These are phyloP conservation scores for Boletus sp. DNA, from an alignment of 1,284 basidiomycete genomes.

Conservation along the genomic window DNA sequence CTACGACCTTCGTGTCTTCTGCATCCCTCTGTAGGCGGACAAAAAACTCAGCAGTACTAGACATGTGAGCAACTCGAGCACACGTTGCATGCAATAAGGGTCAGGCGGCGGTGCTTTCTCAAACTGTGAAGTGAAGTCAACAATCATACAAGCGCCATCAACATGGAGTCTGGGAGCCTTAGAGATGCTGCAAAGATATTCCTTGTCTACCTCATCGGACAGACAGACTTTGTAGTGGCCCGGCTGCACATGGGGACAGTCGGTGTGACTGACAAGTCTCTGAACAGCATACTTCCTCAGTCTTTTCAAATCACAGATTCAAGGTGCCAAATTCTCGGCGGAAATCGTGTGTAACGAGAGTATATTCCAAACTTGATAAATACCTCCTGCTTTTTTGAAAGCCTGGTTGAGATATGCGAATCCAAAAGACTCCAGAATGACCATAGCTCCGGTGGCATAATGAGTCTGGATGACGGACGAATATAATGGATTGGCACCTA, in stretches of 20 bases:
- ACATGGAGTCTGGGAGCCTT: not conserved
- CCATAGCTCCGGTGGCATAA: not conserved
- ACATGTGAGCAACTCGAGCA: constrained; percentile 2
- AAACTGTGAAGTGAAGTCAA: not conserved
- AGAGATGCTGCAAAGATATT: not conserved
- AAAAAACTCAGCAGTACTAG: not conserved
- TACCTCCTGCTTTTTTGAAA: not conserved
- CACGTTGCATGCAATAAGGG: not conserved
- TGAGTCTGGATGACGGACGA: not conserved
- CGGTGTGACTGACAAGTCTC: not conserved
- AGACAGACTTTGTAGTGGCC: not conserved
- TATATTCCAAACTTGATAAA: not conserved
- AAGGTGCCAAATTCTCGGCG: not conserved
- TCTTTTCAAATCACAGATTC: not conserved
- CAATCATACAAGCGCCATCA: not conserved
- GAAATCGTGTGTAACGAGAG: not conserved
- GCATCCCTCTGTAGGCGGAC: not conserved
- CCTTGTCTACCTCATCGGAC: too few species aligned
- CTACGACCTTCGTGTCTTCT: not conserved
- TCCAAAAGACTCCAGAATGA: not conserved
- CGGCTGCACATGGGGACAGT: not conserved
- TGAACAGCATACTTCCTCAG: not conserved
- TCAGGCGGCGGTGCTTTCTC: not conserved
- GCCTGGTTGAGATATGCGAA: not conserved
- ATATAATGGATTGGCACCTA: not conserved